Percentiles rank a stretch among this genome's conserved stretches.
phyloP scores from a whole-genome alignment of 495 filamentous ascomycete genomes.

The Penicillium psychrofluorescens region DNA sequence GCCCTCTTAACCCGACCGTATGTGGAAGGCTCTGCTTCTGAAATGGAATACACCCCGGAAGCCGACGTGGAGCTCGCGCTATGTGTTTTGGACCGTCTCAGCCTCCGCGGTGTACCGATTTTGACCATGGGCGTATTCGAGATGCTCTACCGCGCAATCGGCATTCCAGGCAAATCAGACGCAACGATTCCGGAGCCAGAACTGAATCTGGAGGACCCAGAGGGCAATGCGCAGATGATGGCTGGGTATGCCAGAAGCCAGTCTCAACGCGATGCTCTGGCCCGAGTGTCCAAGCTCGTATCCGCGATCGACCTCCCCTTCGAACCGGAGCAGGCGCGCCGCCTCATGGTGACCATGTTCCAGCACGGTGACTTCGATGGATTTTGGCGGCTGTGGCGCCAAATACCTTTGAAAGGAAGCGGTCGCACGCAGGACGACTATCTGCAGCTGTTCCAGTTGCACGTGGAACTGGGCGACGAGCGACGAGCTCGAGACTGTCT shows the following conservation, averaged over 20 bases:
- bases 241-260: constrained; percentile 2
- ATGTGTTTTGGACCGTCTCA: constrained; percentile 39
- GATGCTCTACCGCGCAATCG: constrained; percentile 29
- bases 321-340: constrained; percentile 37
- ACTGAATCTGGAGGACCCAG: background rate
- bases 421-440: constrained; percentile 52
- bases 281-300: constrained; percentile 22
- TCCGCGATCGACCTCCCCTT: constrained; percentile 34
- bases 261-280: constrained; percentile 10
- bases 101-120: constrained; percentile 33
- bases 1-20: constrained; percentile 25
- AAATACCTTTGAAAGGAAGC: constrained; percentile 39
- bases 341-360: constrained; percentile 38
- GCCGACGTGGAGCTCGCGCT: constrained; percentile 31
- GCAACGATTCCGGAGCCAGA: constrained; percentile 5
- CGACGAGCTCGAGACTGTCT: constrained; percentile 40
- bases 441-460: constrained; percentile 41
- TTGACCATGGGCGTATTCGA: constrained; percentile 37
- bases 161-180: background rate
- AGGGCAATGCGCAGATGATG: background rate
- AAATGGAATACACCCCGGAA: constrained; percentile 11
- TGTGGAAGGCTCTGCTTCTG: background rate
- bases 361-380: constrained; percentile 38
- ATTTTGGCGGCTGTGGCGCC: constrained; percentile 58
- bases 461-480: constrained; percentile 41